These are phyloP conservation scores for Plasmodium cynomolgi DNA, from an alignment of 169 alveolate genomes.

Conservation along the genomic window DNA sequence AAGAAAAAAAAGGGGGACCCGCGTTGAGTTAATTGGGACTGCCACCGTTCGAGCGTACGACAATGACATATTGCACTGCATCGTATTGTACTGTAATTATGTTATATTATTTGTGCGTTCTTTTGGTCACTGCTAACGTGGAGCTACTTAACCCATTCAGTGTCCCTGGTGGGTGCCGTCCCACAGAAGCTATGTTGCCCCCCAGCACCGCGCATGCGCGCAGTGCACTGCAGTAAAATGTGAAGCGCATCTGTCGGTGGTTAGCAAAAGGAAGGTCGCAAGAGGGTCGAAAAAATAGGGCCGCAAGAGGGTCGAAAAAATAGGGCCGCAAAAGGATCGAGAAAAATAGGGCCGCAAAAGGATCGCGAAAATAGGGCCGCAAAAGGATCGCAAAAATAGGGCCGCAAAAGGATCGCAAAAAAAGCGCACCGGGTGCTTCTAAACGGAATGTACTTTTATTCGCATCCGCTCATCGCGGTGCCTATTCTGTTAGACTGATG, in stretches of 20 bases:
- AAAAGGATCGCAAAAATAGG: too few species aligned
- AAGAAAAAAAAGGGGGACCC: not conserved
- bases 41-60: not conserved
- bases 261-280: too few species aligned
- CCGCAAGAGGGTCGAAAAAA: too few species aligned
- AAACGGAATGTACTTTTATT: not conserved
- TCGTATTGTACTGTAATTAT: too few species aligned
- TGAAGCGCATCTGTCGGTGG: not conserved
- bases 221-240: not conserved
- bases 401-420: too few species aligned
- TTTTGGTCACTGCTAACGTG: not conserved
- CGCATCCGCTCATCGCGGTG: not conserved
- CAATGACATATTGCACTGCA: not conserved
- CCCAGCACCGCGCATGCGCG: not conserved
- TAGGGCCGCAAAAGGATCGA: too few species aligned
- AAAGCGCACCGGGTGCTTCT: not conserved
- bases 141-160: not conserved
- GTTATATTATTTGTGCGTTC: not conserved
- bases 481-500: not conserved
- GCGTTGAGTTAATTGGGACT: not conserved
- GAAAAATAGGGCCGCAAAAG: too few species aligned
- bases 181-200: not conserved
- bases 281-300: too few species aligned
- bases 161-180: not conserved
- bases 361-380: too few species aligned